Base-by-base conservation (phyloP, 1,284 basidiomycete genomes). In the Hemileia vastatrix region DNA sequence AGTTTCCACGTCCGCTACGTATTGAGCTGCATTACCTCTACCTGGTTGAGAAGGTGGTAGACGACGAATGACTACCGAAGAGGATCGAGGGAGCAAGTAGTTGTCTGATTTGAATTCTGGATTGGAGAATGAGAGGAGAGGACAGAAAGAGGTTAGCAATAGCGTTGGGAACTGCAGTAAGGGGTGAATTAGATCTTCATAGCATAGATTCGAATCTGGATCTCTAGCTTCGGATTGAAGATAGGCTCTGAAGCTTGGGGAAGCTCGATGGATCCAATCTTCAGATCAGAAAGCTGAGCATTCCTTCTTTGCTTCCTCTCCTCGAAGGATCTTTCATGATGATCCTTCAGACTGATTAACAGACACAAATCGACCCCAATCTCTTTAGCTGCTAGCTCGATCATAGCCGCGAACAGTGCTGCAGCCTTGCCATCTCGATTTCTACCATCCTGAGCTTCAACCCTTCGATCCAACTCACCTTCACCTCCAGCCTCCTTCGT, bases 11-110 rank as follows among this genome's bases (percentile, higher is more conserved):
- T 86, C 78, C 55, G 88, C 77, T 72, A 88, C 87, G 66, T 86
- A 84, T 36, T 88, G 75, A 84, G 88, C 85, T 48, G 82, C n/a
- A n/a, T n/a, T 94, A 55, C 94, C 93, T 76, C 87, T 88, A n/a
- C 94, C 94, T 51, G 87, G 86, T 48, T 86, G 84, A 32, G 81
- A 78, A 2, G 90, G 83, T 40, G 93, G 94, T 50, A 93, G 79
- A 50, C 94, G 88, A 67, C 92, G 89, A n/a, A 91, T 90, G 66
- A 96, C n/a, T n/a, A 1, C 80, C 44, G 82, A 78, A 74, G 87
- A 85, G 67, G 88, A 79, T 66, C 57, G 47, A 18, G 56, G 63
- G 3, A 75, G 64, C 54, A 71, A 65, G 24, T 62, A 67, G 51
- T 72, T 71, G 68, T 54, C 68, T 69, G 56, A 2, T 27, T 15